Evolutionary conservation across 225 moss, liverwort and hornwort genomes (phyloP).

Genomic region (Neckera pumila): DNA sequence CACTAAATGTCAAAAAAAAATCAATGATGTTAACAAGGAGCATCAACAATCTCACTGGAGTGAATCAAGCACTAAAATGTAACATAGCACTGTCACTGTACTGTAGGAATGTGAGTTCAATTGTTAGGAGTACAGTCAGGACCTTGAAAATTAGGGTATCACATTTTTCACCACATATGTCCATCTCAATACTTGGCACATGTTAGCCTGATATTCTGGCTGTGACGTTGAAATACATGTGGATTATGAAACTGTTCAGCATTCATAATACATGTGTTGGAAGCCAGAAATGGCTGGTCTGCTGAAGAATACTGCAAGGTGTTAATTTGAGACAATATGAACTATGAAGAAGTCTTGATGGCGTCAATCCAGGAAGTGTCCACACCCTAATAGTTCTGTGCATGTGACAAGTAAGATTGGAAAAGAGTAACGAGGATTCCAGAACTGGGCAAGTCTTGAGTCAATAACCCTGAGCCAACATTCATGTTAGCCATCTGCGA

Average conservation of each 20-base stretch:
- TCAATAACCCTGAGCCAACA: too few species aligned
- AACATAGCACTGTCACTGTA: too few species aligned
- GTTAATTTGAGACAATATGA: not conserved
- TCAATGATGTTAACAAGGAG: too few species aligned
- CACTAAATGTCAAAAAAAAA: too few species aligned
- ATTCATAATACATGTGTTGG: not conserved
- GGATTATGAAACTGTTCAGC: not conserved
- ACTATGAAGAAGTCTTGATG: not conserved
- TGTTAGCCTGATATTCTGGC: not conserved
- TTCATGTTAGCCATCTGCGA: not conserved
- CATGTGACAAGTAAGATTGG: fast-evolving
- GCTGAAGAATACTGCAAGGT: not conserved
- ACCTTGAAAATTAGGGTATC: too few species aligned
- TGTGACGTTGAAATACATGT: too few species aligned
- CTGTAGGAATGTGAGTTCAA: not conserved
- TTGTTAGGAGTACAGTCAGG: not conserved
- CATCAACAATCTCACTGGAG: too few species aligned
- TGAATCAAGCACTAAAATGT: too few species aligned
- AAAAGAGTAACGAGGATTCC: too few species aligned
- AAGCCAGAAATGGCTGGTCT: not conserved
- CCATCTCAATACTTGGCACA: too few species aligned
- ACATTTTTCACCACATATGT: not conserved
- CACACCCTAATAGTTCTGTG: too few species aligned
- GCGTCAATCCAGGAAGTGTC: not conserved
- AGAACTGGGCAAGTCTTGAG: too few species aligned